Evolutionary conservation across 2,329 filamentous ascomycete genomes (phyloP).

Genomic region (Alternaria metachromatica): DNA sequence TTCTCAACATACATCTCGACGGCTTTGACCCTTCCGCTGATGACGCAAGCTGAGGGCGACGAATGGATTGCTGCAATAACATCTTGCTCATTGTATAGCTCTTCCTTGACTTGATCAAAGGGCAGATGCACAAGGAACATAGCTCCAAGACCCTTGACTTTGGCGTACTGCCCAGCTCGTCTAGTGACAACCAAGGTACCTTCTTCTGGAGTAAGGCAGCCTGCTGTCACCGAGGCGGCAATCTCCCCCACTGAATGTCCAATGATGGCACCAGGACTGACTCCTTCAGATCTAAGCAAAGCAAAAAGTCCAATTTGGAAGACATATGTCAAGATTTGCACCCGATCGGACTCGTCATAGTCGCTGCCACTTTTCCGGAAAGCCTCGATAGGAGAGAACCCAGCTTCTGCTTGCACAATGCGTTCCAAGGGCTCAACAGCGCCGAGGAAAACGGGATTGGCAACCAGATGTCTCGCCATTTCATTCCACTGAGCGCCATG

Average conservation of each 20-base stretch:
- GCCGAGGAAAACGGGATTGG: not conserved
- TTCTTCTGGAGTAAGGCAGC: conserved; percentile 41
- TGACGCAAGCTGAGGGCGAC: conserved; percentile 45
- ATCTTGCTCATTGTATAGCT: conserved; percentile 13
- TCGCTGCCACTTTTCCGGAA: conserved; percentile 15
- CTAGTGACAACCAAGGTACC: conserved; percentile 29
- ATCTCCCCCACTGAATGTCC: conserved; percentile 42
- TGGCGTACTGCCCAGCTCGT: not conserved
- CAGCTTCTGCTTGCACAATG: conserved; percentile 20
- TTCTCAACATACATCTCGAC: conserved; percentile 19
- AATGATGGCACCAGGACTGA: conserved; percentile 18
- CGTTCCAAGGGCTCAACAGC: not conserved
- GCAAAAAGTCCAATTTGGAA: conserved; percentile 38
- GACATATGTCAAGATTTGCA: conserved; percentile 46
- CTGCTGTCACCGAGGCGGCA: conserved; percentile 37
- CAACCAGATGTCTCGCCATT: conserved; percentile 33
- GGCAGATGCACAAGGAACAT: not conserved
- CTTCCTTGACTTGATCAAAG: not conserved
- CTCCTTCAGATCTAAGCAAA: conserved; percentile 21
- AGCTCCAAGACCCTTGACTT: not conserved
- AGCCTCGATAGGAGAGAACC: conserved; percentile 19
- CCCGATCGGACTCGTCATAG: conserved; percentile 22
- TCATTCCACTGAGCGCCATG: conserved; percentile 39
- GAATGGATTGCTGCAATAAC: conserved; percentile 45
- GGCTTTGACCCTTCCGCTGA: conserved; percentile 44